A percentile compares a stretch with the other conserved stretches of the same genome.
Conservation (phyloP, 768 basidiomycete genomes). For the Lentinula sp. region DNA sequence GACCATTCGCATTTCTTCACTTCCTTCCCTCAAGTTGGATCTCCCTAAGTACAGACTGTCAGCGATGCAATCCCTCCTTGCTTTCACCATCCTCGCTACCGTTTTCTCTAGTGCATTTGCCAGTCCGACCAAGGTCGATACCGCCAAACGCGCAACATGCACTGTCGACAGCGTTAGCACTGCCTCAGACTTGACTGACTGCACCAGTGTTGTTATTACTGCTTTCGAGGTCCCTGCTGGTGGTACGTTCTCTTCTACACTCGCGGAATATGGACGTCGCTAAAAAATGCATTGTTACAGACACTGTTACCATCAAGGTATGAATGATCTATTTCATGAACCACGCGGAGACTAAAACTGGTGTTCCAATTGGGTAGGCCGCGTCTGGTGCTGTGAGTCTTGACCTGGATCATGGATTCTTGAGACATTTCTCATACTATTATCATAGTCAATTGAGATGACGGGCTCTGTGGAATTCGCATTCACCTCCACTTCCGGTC, state of each 20-base stretch:
- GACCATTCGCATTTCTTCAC: too few species aligned
- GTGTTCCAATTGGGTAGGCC: background rate
- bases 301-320: conserved; percentile 2
- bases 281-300: background rate
- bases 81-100: background rate
- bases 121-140: conserved; percentile 7
- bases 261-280: background rate
- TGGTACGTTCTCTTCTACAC: background rate
- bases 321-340: background rate
- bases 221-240: conserved; percentile 13
- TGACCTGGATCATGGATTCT: background rate
- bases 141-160: conserved; percentile 16
- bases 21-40: too few species aligned
- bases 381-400: background rate
- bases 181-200: conserved; percentile 12
- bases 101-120: background rate
- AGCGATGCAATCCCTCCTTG: background rate
- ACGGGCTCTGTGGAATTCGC: conserved; percentile 3
- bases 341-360: too few species aligned
- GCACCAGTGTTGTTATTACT: conserved; percentile 13
- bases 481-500: conserved; percentile 1
- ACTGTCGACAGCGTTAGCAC: conserved; percentile 15
- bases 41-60: too few species aligned
- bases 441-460: background rate
- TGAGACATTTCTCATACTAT: background rate